Percentiles rank a stretch among this genome's conserved stretches.
These are phyloP conservation scores for Paxillus ammoniavirescens DNA, from an alignment of 768 basidiomycete genomes.

Conservation along the genomic window DNA sequence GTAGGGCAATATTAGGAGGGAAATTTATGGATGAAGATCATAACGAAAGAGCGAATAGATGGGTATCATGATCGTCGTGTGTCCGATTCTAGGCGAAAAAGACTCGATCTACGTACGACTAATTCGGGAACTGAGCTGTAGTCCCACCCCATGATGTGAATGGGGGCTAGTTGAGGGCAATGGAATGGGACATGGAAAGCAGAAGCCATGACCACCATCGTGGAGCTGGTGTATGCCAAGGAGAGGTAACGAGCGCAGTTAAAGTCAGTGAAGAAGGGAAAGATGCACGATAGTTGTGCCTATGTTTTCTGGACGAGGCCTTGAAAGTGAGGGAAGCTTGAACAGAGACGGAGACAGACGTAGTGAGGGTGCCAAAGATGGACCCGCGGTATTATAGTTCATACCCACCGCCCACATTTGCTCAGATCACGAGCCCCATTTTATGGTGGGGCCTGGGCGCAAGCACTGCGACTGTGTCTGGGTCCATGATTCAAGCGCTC, in stretches of 20 bases:
- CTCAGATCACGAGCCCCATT: too few relatives aligned
- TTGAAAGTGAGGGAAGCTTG: background rate
- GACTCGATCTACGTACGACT: conserved; percentile 19
- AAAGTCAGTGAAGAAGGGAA: background rate
- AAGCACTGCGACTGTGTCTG: too few relatives aligned
- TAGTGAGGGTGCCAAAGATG: too few relatives aligned
- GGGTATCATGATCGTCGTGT: background rate
- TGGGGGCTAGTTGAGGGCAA: conserved; percentile 27
- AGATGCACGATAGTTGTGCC: background rate
- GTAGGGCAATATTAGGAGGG: background rate
- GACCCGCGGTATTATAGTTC: too few relatives aligned
- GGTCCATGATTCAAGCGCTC: too few relatives aligned
- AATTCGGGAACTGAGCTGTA: conserved; percentile 26
- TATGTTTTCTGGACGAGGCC: background rate
- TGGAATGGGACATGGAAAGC: conserved; percentile 29
- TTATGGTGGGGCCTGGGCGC: too few relatives aligned
- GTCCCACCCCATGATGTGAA: conserved; percentile 27
- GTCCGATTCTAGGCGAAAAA: conserved; percentile 1
- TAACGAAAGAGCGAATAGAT: background rate
- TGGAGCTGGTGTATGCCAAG: background rate
- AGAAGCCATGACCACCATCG: conserved; percentile 19
- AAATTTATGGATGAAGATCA: background rate
- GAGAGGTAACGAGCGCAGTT: background rate
- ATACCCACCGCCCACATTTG: too few relatives aligned
- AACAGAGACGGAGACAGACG: background rate